Conservation (phyloP, 2,329 filamentous ascomycete species). For the Aspergillus ochraceoroseus region DNA sequence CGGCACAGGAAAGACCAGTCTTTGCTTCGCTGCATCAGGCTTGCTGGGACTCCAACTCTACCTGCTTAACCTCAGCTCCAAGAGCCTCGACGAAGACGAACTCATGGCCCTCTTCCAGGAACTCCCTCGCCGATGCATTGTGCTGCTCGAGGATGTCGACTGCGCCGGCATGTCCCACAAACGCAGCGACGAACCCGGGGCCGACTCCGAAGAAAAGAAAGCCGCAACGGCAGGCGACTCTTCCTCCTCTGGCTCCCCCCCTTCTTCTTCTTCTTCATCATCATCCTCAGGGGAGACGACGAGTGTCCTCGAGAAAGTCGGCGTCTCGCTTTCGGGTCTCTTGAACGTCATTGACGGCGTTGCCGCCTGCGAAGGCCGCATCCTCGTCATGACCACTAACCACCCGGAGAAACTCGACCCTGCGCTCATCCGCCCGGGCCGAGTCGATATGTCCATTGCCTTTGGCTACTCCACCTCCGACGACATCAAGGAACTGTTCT, state of each 20-base stretch:
- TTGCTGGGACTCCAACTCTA: slow-evolving; percentile 67
- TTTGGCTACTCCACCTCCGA: slow-evolving; percentile 46
- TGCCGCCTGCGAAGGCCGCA: slow-evolving; percentile 62
- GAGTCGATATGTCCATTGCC: slow-evolving; percentile 60
- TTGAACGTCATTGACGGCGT: slow-evolving; percentile 68
- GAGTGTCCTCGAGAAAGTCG: slow-evolving; percentile 23
- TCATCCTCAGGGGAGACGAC: slow-evolving; percentile 15
- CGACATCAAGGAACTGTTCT: slow-evolving; percentile 40
- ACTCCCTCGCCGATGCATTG: slow-evolving; percentile 64
- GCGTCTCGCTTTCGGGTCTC: slow-evolving; percentile 62
- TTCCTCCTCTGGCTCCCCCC: not conserved
- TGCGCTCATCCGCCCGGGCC: slow-evolving; percentile 61
- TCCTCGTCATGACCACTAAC: slow-evolving; percentile 72
- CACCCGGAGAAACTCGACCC: slow-evolving; percentile 59
- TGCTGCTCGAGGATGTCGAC: slow-evolving; percentile 73
- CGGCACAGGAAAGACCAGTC: slow-evolving; percentile 71
- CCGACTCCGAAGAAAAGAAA: not conserved
- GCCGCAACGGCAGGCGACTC: not conserved
- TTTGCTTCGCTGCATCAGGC: slow-evolving; percentile 66
- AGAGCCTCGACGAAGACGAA: slow-evolving; percentile 59
- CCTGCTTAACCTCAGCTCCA: slow-evolving; percentile 63
- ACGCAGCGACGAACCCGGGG: slow-evolving; percentile 24
- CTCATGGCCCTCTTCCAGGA: slow-evolving; percentile 60
- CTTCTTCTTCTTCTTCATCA: not conserved
- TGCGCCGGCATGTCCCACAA: slow-evolving; percentile 64